These are phyloP conservation scores for Lodderomyces beijingensis DNA, from an alignment of 1,139 yeast species.

Conservation along the genomic window DNA sequence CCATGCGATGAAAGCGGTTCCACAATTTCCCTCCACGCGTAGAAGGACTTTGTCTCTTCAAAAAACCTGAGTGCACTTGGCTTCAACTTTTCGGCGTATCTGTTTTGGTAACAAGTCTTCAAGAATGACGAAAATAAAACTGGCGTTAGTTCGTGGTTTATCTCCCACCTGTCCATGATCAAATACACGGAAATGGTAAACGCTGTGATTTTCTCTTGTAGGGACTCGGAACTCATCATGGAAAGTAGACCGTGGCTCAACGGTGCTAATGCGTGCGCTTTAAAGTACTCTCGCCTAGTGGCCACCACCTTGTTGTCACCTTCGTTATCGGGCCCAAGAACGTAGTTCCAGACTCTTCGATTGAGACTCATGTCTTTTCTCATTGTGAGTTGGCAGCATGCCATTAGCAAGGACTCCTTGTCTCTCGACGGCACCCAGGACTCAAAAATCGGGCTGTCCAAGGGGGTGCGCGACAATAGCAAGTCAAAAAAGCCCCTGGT, in stretches of 20 bases:
- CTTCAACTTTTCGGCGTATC: slow-evolving; percentile 39
- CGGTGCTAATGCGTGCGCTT: slow-evolving; percentile 46
- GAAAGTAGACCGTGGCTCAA: slow-evolving; percentile 51
- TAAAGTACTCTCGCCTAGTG: slow-evolving; percentile 44
- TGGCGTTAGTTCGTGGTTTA: slow-evolving; percentile 72
- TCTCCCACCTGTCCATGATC: slow-evolving; percentile 91
- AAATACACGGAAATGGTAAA: slow-evolving; percentile 60
- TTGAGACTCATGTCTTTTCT: slow-evolving; percentile 90
- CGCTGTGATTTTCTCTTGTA: slow-evolving; percentile 35
- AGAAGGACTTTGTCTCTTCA: slow-evolving; percentile 77
- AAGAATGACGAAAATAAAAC: slow-evolving; percentile 63
- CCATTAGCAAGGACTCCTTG: slow-evolving; percentile 51
- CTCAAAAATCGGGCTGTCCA: slow-evolving; percentile 57
- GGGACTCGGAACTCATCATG: slow-evolving; percentile 32
- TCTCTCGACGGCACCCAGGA: slow-evolving; percentile 47
- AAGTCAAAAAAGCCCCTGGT: slow-evolving; percentile 89
- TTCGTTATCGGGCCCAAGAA: slow-evolving; percentile 64
- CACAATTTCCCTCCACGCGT: slow-evolving; percentile 68
- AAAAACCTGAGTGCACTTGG: slow-evolving; percentile 64
- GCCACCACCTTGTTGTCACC: slow-evolving; percentile 13
- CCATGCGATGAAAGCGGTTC: slow-evolving; percentile 13
- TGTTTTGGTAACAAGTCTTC: slow-evolving; percentile 23
- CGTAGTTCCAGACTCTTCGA: slow-evolving; percentile 89
- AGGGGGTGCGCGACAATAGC: slow-evolving; percentile 60
- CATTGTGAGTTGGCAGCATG: slow-evolving; percentile 66